Conservation (phyloP, 139 green algal genomes). For the Trebouxia sp. region DNA sequence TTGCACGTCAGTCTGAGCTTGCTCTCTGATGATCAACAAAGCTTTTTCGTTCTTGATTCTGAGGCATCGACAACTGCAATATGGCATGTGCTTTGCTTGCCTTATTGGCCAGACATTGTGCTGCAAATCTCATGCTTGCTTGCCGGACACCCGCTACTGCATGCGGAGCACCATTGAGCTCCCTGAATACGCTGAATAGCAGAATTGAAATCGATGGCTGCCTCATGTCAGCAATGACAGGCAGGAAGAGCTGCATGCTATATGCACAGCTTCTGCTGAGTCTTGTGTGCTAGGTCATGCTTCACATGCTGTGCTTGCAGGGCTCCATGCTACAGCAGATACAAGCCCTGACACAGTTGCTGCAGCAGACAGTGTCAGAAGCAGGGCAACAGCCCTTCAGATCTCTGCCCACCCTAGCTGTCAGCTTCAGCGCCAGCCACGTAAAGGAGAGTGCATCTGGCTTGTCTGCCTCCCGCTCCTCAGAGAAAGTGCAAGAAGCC, state of each 20-base stretch:
- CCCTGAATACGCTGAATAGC: neutral
- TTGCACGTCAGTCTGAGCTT: slow-evolving; percentile 30
- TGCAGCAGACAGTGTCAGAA: neutral
- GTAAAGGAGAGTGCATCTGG: neutral
- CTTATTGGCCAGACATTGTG: neutral
- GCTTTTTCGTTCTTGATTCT: slow-evolving; percentile 32
- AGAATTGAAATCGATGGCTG: too few species aligned
- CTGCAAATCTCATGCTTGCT: neutral
- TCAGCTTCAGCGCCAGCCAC: slow-evolving; percentile 18
- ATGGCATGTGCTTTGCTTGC: neutral
- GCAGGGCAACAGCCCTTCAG: neutral
- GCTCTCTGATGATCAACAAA: slow-evolving; percentile 26
- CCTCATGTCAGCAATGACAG: too few species aligned
- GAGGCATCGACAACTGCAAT: neutral
- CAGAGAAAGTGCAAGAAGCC: neutral
- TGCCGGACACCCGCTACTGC: too few species aligned
- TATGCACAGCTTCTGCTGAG: neutral
- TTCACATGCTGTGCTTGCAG: neutral
- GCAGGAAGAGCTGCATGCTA: neutral
- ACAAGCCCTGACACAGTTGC: neutral
- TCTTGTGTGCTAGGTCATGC: neutral
- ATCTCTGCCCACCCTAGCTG: neutral
- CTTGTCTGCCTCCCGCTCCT: neutral
- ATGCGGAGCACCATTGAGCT: neutral
- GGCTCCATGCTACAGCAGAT: neutral